These are phyloP conservation scores for Pyrenochaeta sp. DNA, from an alignment of 2,329 filamentous ascomycete species.

Conservation along the genomic window DNA sequence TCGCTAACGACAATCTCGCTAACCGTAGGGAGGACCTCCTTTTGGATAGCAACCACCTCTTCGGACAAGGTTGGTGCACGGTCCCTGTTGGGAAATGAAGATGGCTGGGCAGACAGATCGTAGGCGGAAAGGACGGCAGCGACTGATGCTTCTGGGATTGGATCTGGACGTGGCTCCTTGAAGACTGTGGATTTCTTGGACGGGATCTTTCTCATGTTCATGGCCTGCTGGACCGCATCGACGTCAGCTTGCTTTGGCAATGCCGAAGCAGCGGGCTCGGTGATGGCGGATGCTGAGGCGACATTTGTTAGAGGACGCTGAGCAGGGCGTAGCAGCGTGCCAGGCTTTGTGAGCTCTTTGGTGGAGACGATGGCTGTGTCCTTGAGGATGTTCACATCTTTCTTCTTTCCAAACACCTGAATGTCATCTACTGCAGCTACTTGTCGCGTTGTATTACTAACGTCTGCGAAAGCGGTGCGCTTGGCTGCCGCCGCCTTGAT, in stretches of 20 bases:
- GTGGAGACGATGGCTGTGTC: conserved; percentile 34
- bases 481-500: conserved; percentile 72
- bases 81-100: conserved; percentile 32
- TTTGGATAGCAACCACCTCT: conserved; percentile 22
- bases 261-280: conserved; percentile 23
- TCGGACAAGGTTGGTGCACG: conserved; percentile 25
- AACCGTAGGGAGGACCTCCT: conserved; percentile 18
- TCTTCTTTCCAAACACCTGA: conserved; percentile 53
- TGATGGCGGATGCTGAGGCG: conserved; percentile 16
- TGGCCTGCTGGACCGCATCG: conserved; percentile 39
- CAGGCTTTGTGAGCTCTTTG: conserved; percentile 53
- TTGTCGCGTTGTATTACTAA: conserved; percentile 71
- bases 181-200: conserved; percentile 64
- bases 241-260: conserved; percentile 30
- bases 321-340: conserved; percentile 64
- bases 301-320: conserved; percentile 60
- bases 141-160: conserved; percentile 19
- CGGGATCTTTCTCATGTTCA: conserved; percentile 56
- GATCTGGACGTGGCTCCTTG: conserved; percentile 53
- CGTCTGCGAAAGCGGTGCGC: conserved; percentile 80
- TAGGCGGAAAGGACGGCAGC: conserved; percentile 28
- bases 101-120: conserved; percentile 27
- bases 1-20: conserved; percentile 19
- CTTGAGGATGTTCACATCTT: conserved; percentile 45
- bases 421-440: conserved; percentile 63